Conservation (phyloP, 1,284 basidiomycete species). For the Ustilago trichophora region DNA sequence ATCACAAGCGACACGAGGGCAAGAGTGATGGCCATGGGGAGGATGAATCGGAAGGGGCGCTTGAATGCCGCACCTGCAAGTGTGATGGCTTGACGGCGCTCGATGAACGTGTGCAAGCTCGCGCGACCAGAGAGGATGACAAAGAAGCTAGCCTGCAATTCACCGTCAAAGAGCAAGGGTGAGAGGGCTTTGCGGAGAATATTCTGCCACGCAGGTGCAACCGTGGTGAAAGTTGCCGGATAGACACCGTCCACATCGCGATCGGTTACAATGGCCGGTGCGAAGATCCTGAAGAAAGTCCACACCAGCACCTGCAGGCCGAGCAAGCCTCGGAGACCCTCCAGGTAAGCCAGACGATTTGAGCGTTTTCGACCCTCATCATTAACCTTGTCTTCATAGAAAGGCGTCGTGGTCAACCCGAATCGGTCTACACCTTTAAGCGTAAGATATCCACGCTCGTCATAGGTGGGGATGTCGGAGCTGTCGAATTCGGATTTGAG, state of each 20-base stretch:
- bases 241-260: constrained; percentile 42
- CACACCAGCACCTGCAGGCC: constrained; percentile 52
- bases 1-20: constrained; percentile 40
- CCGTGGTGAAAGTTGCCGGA: constrained; percentile 29
- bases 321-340: constrained; percentile 47
- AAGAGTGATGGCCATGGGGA: constrained; percentile 45
- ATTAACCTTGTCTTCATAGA: constrained; percentile 21
- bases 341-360: constrained; percentile 28
- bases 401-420: constrained; percentile 22
- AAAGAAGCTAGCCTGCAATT: constrained; percentile 49
- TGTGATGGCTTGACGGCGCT: constrained; percentile 33
- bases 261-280: constrained; percentile 50
- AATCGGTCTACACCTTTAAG: constrained; percentile 27
- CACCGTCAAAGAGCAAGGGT: constrained; percentile 52
- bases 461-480: constrained; percentile 6
- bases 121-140: constrained; percentile 49
- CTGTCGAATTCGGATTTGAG: constrained; percentile 16
- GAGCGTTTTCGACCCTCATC: constrained; percentile 33
- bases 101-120: constrained; percentile 48
- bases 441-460: constrained; percentile 31
- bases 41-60: constrained; percentile 48
- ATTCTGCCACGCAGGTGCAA: constrained; percentile 39
- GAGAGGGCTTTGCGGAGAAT: constrained; percentile 46
- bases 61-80: constrained; percentile 53
- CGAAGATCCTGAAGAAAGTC: constrained; percentile 57